These are phyloP conservation scores for Ophryocystis elektroscirrha DNA, from an alignment of 169 alveolate species.

Conservation along the genomic window DNA sequence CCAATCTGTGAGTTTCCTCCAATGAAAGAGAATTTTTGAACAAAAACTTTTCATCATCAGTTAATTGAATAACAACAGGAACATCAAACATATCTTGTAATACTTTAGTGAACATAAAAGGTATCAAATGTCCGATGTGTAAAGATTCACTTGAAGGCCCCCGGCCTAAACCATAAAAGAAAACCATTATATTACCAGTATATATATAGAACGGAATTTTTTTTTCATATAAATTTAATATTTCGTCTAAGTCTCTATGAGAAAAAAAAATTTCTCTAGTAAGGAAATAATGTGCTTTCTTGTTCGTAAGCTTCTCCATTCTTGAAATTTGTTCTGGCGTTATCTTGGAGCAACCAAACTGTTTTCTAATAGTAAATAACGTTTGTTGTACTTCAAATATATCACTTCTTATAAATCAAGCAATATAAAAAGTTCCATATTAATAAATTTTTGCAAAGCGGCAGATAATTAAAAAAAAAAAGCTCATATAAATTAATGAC, in stretches of 20 bases:
- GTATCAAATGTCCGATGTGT: constrained; percentile 86
- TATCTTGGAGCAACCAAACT: constrained; percentile 1
- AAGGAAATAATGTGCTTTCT: constrained; percentile 64
- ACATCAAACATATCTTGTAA: constrained; percentile 86
- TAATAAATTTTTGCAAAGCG: no score
- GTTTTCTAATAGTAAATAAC: constrained; percentile 3
- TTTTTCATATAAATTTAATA: constrained; percentile 64
- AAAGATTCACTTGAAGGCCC: constrained; percentile 96
- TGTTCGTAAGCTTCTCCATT: constrained; percentile 38
- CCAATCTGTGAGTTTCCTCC: constrained; percentile 54
- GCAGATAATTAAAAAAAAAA: no score
- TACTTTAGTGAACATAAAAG: constrained; percentile 86
- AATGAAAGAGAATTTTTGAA: constrained; percentile 55
- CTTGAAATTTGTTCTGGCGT: constrained; percentile 1
- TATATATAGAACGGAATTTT: constrained; percentile 77
- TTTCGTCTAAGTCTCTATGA: constrained; percentile 80
- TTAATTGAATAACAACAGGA: constrained; percentile 88
- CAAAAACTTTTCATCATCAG: constrained; percentile 97
- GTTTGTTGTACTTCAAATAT: no score
- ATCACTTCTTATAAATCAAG: no score
- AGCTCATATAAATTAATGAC: no score
- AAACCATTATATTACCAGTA: no score
- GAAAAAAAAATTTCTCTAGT: constrained; percentile 91
- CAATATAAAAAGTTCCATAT: no score
- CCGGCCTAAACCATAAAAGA: no score